Conservation (phyloP, 495 filamentous ascomycete species). For the Trichoderma erinaceum region DNA sequence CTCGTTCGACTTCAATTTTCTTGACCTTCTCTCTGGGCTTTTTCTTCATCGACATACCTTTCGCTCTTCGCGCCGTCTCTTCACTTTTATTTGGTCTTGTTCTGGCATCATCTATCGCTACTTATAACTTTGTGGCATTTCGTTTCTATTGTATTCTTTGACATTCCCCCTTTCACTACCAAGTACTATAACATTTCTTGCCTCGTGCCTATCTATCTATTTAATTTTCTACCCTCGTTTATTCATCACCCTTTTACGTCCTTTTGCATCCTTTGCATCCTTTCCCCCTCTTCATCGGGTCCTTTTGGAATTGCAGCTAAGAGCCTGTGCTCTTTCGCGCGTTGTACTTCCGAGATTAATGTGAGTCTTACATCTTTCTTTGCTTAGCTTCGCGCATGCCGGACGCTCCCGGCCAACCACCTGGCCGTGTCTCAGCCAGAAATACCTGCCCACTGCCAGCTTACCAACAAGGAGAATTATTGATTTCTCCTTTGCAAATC, state of each 20-base stretch:
- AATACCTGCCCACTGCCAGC: conserved; percentile 8
- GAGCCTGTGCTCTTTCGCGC: conserved; percentile 4
- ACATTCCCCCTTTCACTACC: neutral
- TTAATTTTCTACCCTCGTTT: conserved; percentile 19
- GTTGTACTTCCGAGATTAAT: conserved; percentile 11
- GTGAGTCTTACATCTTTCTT: conserved; percentile 9
- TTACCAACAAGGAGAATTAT: neutral
- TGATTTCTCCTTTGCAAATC: neutral
- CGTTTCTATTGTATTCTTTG: neutral
- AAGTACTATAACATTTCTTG: conserved; percentile 20
- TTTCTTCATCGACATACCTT: neutral
- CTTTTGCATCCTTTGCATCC: neutral
- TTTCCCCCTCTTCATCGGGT: neutral
- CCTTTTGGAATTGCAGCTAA: neutral
- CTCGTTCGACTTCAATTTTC: neutral
- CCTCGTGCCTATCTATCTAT: conserved; percentile 7
- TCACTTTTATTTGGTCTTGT: neutral
- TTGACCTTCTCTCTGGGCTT: neutral
- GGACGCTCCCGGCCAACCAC: conserved; percentile 15
- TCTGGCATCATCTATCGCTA: neutral
- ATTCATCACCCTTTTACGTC: neutral
- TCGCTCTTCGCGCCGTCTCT: neutral
- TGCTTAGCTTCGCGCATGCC: conserved; percentile 7
- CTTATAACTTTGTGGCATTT: neutral
- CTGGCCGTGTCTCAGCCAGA: conserved; percentile 11